Percentiles rank a stretch among this genome's conserved stretches.
Conservation (phyloP, 345 rosid species). For the Kernera saxatilis region DNA sequence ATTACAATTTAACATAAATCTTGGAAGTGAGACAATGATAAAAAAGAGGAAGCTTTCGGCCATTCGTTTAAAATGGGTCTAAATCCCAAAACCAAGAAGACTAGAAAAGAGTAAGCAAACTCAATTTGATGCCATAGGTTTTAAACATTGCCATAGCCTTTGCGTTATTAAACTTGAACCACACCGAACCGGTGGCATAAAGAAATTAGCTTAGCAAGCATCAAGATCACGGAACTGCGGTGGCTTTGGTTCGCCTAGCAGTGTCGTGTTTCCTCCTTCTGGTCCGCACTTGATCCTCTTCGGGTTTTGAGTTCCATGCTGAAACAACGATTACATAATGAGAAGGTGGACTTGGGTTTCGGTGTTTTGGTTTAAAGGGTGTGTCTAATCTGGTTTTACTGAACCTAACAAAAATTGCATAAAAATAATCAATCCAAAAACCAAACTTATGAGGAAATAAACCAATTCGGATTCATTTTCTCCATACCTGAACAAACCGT, state of each 20-base stretch:
- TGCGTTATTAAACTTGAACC: constrained; percentile 47
- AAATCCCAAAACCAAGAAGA: constrained; percentile 17
- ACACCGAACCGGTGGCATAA: background rate
- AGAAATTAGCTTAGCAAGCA: constrained; percentile 55
- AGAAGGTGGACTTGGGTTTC: background rate
- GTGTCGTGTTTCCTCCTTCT: constrained; percentile 88
- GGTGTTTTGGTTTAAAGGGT: background rate
- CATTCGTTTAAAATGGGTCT: constrained; percentile 11
- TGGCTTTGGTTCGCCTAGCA: constrained; percentile 76
- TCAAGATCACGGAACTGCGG: constrained; percentile 91
- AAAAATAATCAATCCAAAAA: background rate
- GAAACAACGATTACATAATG: constrained; percentile 4
- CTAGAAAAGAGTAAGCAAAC: constrained; percentile 19
- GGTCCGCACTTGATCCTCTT: constrained; percentile 83
- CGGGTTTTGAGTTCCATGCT: constrained; percentile 95
- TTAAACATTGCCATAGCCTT: constrained; percentile 22
- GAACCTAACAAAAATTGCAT: too few species aligned
- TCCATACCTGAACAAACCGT: background rate
- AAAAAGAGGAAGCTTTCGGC: background rate
- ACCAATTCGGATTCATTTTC: background rate
- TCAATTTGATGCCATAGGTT: constrained; percentile 21
- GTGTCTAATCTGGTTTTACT: background rate
- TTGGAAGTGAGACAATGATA: background rate
- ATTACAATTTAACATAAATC: constrained; percentile 18
- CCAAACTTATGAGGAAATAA: background rate